Conservation (phyloP, 768 basidiomycete species). For the Hydnum rufescens region DNA sequence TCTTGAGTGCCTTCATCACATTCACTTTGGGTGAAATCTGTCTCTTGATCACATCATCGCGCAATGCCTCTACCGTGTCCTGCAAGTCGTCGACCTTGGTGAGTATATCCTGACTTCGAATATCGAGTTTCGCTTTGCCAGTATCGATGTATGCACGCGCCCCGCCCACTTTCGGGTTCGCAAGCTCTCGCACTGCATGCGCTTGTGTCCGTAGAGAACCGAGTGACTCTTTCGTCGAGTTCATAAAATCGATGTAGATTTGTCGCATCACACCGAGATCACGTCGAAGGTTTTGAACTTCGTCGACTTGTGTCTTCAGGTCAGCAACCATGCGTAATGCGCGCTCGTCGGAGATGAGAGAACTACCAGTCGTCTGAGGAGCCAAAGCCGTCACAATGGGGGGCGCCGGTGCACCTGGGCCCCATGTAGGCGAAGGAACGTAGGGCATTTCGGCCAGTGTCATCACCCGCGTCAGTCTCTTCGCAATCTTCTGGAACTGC, state of each 20-base stretch:
- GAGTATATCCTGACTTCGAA: slow-evolving; percentile 70
- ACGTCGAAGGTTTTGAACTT: slow-evolving; percentile 81
- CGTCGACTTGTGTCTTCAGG: slow-evolving; percentile 83
- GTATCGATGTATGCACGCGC: slow-evolving; percentile 75
- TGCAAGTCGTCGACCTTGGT: slow-evolving; percentile 87
- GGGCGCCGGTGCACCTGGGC: slow-evolving; percentile 1
- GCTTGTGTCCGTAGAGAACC: slow-evolving; percentile 64
- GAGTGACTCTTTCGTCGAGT: slow-evolving; percentile 73
- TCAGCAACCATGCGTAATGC: slow-evolving; percentile 56
- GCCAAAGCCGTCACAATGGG: slow-evolving; percentile 24
- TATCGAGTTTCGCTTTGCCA: slow-evolving; percentile 82
- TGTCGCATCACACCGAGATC: slow-evolving; percentile 90
- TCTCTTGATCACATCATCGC: slow-evolving; percentile 79
- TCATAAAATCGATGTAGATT: slow-evolving; percentile 85
- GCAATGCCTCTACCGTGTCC: slow-evolving; percentile 73
- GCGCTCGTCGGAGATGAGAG: slow-evolving; percentile 38
- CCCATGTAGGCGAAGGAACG: slow-evolving; percentile 11
- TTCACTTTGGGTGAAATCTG: slow-evolving; percentile 65
- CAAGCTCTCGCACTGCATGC: slow-evolving; percentile 70
- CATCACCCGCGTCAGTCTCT: slow-evolving; percentile 53
- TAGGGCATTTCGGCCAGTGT: slow-evolving; percentile 11
- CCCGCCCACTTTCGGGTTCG: slow-evolving; percentile 62
- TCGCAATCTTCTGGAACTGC: slow-evolving; percentile 53
- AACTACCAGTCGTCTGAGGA: slow-evolving; percentile 58
- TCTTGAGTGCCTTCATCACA: slow-evolving; percentile 48